phyloP scores from a whole-genome alignment of 371 early-diverging fungal genomes.

The Mucor mucedo region DNA sequence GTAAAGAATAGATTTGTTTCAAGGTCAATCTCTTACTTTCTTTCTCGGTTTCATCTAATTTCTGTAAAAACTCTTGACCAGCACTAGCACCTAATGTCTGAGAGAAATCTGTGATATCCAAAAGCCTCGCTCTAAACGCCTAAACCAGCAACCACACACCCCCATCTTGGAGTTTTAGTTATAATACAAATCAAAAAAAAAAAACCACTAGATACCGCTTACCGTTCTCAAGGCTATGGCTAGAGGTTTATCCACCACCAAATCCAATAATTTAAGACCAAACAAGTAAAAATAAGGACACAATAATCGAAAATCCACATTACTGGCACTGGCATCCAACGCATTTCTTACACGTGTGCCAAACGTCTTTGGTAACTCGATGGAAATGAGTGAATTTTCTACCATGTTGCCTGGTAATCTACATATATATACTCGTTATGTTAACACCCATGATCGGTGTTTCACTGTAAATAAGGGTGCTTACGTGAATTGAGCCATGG shows the following conservation, averaged over 20 bases:
- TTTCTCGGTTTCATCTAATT: conserved; percentile 54
- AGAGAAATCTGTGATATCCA: conserved; percentile 47
- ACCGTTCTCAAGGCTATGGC: conserved; percentile 37
- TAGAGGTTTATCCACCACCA: conserved; percentile 37
- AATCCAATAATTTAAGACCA: conserved; percentile 41
- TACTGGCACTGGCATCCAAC: conserved; percentile 43
- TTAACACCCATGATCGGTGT: too few relatives aligned
- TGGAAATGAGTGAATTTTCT: conserved; percentile 30
- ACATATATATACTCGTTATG: neutral
- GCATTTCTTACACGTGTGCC: conserved; percentile 49
- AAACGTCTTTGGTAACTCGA: conserved; percentile 47
- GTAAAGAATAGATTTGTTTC: neutral
- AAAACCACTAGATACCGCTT: neutral
- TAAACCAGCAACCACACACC: conserved; percentile 2
- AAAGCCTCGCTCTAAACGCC: conserved; percentile 44
- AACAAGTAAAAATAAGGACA: conserved; percentile 54
- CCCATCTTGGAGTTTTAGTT: neutral
- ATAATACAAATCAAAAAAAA: neutral
- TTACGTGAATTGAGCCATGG: conserved; percentile 48
- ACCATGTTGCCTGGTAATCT: conserved; percentile 10
- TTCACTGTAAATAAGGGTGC: neutral
- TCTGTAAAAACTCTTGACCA: conserved; percentile 47
- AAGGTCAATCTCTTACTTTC: conserved; percentile 35
- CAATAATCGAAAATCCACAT: conserved; percentile 41
- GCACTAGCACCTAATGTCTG: conserved; percentile 33